Percentiles rank a stretch among this genome's conserved stretches.
Evolutionary conservation across 169 alveolate species (phyloP).

Genomic region (Cryptosporidium tyzzeri): DNA sequence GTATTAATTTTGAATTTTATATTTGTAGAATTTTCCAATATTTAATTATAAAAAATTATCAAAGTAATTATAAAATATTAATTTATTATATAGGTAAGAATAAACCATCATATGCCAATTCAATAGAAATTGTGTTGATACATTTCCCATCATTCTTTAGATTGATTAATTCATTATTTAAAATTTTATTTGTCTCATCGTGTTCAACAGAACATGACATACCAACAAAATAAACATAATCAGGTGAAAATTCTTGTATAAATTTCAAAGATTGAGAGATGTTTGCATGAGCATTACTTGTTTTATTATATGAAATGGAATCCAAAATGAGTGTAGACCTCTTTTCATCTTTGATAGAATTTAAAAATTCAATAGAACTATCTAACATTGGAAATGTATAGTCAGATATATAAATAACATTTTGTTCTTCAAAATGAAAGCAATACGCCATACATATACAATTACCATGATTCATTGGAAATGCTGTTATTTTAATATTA

Average conservation of each 20-base stretch:
- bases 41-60: background rate
- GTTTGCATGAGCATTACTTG: conserved; percentile 68
- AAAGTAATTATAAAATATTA: background rate
- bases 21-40: conserved; percentile 1
- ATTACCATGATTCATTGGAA: conserved; percentile 72
- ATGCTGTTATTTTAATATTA: conserved; percentile 35
- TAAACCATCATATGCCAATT: conserved; percentile 67
- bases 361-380: conserved; percentile 32
- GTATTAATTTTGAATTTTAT: background rate
- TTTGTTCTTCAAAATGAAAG: conserved; percentile 36
- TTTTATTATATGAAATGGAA: conserved; percentile 42
- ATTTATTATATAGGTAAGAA: conserved; percentile 65
- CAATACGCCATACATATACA: conserved; percentile 71
- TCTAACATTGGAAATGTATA: conserved; percentile 61
- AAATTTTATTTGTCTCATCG: conserved; percentile 15
- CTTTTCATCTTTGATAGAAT: conserved; percentile 3
- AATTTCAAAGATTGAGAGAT: conserved; percentile 34
- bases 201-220: conserved; percentile 68
- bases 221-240: conserved; percentile 61
- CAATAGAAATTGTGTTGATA: conserved; percentile 23
- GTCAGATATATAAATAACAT: conserved; percentile 48
- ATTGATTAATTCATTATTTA: conserved; percentile 32
- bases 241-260: conserved; percentile 37
- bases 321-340: conserved; percentile 51
- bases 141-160: conserved; percentile 51